Evolutionary conservation across 1,139 yeast genomes (phyloP).

Genomic region (Debaryomyces robertsiae): DNA sequence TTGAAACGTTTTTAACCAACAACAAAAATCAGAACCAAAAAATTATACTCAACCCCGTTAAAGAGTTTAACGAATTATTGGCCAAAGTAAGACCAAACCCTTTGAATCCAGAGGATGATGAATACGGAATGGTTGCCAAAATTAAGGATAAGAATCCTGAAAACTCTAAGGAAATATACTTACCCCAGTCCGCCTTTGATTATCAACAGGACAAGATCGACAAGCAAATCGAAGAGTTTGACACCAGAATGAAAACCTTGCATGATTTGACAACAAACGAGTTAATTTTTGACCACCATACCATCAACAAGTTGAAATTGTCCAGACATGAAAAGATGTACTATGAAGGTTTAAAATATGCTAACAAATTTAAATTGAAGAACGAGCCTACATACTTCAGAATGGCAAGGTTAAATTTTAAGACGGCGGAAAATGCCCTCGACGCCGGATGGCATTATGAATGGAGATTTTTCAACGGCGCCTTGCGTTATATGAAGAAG

Average conservation of each 20-base stretch:
- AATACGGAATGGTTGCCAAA: slow-evolving; percentile 24
- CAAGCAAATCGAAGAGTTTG: slow-evolving; percentile 17
- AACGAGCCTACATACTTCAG: slow-evolving; percentile 28
- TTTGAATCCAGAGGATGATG: slow-evolving; percentile 23
- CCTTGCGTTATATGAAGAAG: slow-evolving; percentile 21
- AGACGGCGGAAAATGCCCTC: slow-evolving; percentile 18
- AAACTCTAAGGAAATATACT: slow-evolving; percentile 17
- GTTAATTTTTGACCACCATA: slow-evolving; percentile 20
- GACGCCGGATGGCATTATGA: slow-evolving; percentile 33
- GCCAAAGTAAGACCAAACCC: slow-evolving; percentile 20
- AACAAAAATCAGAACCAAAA: slow-evolving; percentile 21
- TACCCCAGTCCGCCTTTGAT: slow-evolving; percentile 20
- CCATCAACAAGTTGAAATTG: slow-evolving; percentile 18
- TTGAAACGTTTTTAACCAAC: slow-evolving; percentile 24
- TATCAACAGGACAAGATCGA: slow-evolving; percentile 19
- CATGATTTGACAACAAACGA: slow-evolving; percentile 22
- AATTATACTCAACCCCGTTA: slow-evolving; percentile 23
- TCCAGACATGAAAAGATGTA: slow-evolving; percentile 18
- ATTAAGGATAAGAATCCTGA: slow-evolving; percentile 18
- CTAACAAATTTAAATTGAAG: slow-evolving; percentile 15
- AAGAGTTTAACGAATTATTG: slow-evolving; percentile 21
- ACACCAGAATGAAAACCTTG: slow-evolving; percentile 14
- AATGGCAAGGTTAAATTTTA: slow-evolving; percentile 22
- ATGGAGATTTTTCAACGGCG: slow-evolving; percentile 29
- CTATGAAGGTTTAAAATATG: slow-evolving; percentile 20